Base-by-base conservation (phyloP, 371 early-diverging fungal species). In the Rhizomucor pusillus region DNA sequence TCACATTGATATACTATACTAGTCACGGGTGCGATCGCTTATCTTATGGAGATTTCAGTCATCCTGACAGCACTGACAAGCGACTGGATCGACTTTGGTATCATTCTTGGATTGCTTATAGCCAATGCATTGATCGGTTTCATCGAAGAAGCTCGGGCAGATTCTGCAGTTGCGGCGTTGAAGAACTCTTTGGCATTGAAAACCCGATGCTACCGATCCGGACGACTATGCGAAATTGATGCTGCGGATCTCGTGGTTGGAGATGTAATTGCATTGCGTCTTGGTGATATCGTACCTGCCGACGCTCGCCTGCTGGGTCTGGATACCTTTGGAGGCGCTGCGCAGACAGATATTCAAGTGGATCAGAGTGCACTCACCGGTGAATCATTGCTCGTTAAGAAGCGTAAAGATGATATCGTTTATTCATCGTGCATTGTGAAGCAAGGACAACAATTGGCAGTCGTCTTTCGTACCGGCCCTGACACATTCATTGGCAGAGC, bases 281-380 rank as follows among this genome's bases (percentile, higher is more conserved):
- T 94, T 34, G 98, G 98, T 59, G 96, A 96, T 70, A 95, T 93
- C 51, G 81, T 95, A 19, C 95, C 96, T 46, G 98, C 97, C 13
- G 98, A 98, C 77, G 85, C 79, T 40, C 84, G 90, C 44, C 73
- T 95, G 43, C 81, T 96, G 36, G 95, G 95, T 6, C 77, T 95
- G 49, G 89, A 85, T 54, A 88, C 85, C 34, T 88, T 87, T 14
- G 94, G 94, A 44, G 90, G 88, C 58, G 79, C 74, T 6, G 79
- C 88, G 14, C 92, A 90, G 49, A 84, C 80, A 29, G 77, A 85
- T 52, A 75, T 96, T 20, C 84, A 88, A 58, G 86, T 97, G 50
- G 99, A 98, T 74, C 97, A 98, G 74, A 89, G 97, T 45, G 92
- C 95, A 5, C 77, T 98, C 7, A 97, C 98, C 3, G 99, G 91